Percentiles rank a stretch among this genome's conserved stretches.
Conservation (phyloP, 2,329 filamentous ascomycete genomes). For the Corynespora cassiicola region DNA sequence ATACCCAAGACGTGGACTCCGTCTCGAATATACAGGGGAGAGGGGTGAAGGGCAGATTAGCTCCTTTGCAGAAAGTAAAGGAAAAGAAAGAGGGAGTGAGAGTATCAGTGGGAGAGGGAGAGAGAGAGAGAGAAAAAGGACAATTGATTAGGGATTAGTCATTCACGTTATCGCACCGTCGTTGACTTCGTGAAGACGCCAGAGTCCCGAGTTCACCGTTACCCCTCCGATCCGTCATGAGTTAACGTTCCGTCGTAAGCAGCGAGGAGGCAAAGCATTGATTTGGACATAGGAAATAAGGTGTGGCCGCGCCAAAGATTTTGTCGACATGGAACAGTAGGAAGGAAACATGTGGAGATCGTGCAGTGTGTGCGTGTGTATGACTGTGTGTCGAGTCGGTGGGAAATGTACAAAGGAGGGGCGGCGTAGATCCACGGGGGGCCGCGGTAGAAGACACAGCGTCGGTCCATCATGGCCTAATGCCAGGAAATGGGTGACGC, state of each 20-base stretch:
- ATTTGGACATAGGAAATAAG: slow-evolving; percentile 24
- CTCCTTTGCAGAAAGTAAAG: too few species aligned
- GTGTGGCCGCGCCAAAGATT: slow-evolving; percentile 16
- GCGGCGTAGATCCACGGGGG: too few species aligned
- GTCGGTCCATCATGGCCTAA: too few species aligned
- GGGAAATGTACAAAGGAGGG: slow-evolving; percentile 32
- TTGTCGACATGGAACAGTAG: slow-evolving; percentile 24
- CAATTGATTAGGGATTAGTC: slow-evolving; percentile 25
- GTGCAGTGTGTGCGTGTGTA: slow-evolving; percentile 23
- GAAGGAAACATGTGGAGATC: slow-evolving; percentile 21
- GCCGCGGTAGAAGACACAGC: too few species aligned
- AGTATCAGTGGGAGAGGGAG: too few species aligned
- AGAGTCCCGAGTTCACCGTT: slow-evolving; percentile 14
- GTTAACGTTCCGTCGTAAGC: slow-evolving; percentile 33
- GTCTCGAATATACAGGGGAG: too few species aligned
- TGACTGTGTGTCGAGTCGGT: slow-evolving; percentile 23
- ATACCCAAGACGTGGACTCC: too few species aligned
- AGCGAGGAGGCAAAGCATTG: slow-evolving; percentile 20
- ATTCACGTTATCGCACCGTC: slow-evolving; percentile 27
- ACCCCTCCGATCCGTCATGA: slow-evolving; percentile 25
- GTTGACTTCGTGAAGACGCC: slow-evolving; percentile 24
- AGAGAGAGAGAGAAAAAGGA: too few species aligned
- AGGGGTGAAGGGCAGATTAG: too few species aligned
- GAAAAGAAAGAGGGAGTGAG: too few species aligned
- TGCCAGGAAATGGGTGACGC: background rate